These are phyloP conservation scores for Chaetomidium leptoderma DNA, from an alignment of 495 filamentous ascomycete genomes.

Conservation along the genomic window DNA sequence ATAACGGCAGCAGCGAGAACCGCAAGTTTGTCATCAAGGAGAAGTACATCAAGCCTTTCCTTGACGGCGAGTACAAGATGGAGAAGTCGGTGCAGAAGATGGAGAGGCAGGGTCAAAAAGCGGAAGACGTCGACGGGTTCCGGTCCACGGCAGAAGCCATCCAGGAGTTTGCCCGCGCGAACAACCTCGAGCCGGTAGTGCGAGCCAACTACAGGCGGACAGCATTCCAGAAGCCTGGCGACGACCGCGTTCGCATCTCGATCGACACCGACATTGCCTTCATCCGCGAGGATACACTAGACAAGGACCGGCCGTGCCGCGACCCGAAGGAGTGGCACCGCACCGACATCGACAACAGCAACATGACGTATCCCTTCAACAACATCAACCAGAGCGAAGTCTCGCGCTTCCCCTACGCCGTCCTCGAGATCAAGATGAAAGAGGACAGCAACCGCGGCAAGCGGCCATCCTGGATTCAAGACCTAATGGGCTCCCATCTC, in stretches of 20 bases:
- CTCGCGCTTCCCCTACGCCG: constrained; percentile 81
- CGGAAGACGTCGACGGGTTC: constrained; percentile 62
- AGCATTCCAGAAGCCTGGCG: constrained; percentile 92
- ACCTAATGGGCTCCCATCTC: constrained; percentile 86
- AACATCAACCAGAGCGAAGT: constrained; percentile 86
- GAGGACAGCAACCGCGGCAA: constrained; percentile 57
- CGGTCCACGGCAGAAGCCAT: constrained; percentile 69
- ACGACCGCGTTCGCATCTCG: constrained; percentile 84
- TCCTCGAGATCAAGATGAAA: constrained; percentile 89
- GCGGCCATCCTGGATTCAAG: constrained; percentile 78
- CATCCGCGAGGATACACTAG: constrained; percentile 87
- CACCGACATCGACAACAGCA: constrained; percentile 74
- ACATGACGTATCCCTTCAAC: constrained; percentile 81
- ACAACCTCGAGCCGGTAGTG: constrained; percentile 76
- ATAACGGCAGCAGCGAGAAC: constrained; percentile 70
- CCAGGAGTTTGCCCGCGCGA: constrained; percentile 71
- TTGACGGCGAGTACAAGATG: constrained; percentile 83
- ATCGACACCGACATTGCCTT: constrained; percentile 90
- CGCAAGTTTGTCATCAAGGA: constrained; percentile 80
- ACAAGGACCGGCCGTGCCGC: constrained; percentile 77
- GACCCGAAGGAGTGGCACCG: constrained; percentile 89
- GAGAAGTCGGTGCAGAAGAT: constrained; percentile 86
- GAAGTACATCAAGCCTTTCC: constrained; percentile 87
- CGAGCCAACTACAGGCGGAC: constrained; percentile 92
- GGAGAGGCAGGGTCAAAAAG: constrained; percentile 57